Evolutionary conservation across 2,329 filamentous ascomycete species (phyloP), one percentile per base, ranked within the genome.

Genomic region (Rhexocercosporidium sp.): DNA sequence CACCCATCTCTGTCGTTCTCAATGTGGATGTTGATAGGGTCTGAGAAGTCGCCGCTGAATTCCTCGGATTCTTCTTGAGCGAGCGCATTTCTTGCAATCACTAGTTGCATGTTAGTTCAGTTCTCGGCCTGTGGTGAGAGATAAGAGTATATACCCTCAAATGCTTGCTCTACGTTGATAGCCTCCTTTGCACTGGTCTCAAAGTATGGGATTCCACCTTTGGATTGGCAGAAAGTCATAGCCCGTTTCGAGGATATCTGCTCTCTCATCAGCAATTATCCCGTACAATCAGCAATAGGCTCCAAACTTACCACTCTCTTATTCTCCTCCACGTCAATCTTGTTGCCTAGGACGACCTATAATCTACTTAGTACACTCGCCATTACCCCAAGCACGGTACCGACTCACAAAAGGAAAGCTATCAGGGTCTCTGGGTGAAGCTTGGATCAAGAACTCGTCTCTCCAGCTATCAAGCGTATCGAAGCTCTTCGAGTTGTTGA

Each of bases 151-250:
- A 29, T 77, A 88, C 86, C 85, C 78, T 88, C 86, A 73, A 93
- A 93, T 54, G 90, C 90, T 78, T 92, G 94, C 81, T 99, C 96
- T 51, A 99, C 96, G 78, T 99, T 99, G 82, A 97, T 92, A 68
- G 95, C 96, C 81, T 99, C 96, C 84, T 99, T 99, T 69, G 96
- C 96, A 81, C 94, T 97, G 20, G 96, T 99, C 88, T 99, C 96
- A 77, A 99, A 99, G 82, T 99, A 99, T 20, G 96, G 96, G 72
- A 99, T 97, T 68, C 93, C 93, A 57, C 95, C 95, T 82, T 98
- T 97, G 66, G 93, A 96, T 81, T 97, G 94, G 81, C 96, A 99
- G 80, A 97, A 99, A 16, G 95, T 94, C 88, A 95, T 94, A 67
- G 96, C 96, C 71, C 96, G 88, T 87, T 98, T 98, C 76, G 91